Percentiles rank a stretch among this genome's conserved stretches.
Evolutionary conservation across 1,284 basidiomycete species (phyloP).

Genomic region (Naganishia liquefaciens): DNA sequence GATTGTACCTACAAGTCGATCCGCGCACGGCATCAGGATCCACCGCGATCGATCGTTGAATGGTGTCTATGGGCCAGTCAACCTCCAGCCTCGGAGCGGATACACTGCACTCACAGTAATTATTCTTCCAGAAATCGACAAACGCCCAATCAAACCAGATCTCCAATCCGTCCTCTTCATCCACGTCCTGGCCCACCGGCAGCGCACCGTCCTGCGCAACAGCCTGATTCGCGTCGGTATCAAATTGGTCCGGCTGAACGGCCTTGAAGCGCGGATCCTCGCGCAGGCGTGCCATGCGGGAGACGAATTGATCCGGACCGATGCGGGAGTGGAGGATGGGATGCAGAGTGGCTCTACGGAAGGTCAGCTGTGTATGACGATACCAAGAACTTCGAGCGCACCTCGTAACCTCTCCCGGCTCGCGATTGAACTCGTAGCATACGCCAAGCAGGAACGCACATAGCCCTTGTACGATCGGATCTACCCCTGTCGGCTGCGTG

Average conservation of each 20-base stretch:
- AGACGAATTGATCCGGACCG: slow-evolving; percentile 83
- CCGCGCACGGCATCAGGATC: slow-evolving; percentile 56
- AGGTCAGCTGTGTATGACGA: neutral
- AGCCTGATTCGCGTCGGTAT: slow-evolving; percentile 43
- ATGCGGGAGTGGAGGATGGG: slow-evolving; percentile 78
- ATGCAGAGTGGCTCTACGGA: slow-evolving; percentile 71
- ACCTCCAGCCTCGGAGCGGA: neutral
- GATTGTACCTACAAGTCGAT: slow-evolving; percentile 42
- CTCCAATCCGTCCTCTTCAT: slow-evolving; percentile 69
- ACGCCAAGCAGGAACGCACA: slow-evolving; percentile 89
- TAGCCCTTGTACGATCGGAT: slow-evolving; percentile 83
- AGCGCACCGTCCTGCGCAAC: slow-evolving; percentile 36
- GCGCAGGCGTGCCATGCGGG: slow-evolving; percentile 78
- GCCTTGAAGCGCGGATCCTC: slow-evolving; percentile 90
- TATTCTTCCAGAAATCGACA: slow-evolving; percentile 98
- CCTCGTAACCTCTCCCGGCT: slow-evolving; percentile 88
- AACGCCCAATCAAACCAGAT: slow-evolving; percentile 98
- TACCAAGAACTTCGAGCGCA: slow-evolving; percentile 46
- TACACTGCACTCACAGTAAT: slow-evolving; percentile 70
- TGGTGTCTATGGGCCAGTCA: slow-evolving; percentile 51
- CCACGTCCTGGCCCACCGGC: slow-evolving; percentile 44
- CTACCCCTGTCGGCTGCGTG: slow-evolving; percentile 82
- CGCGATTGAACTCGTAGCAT: slow-evolving; percentile 91
- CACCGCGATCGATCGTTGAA: slow-evolving; percentile 58
- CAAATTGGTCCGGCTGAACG: slow-evolving; percentile 74